Percentiles rank a stretch among this genome's conserved stretches.
These are phyloP conservation scores for Francoa sonchifolia DNA, from an alignment of 441 rosid species.

Conservation along the genomic window DNA sequence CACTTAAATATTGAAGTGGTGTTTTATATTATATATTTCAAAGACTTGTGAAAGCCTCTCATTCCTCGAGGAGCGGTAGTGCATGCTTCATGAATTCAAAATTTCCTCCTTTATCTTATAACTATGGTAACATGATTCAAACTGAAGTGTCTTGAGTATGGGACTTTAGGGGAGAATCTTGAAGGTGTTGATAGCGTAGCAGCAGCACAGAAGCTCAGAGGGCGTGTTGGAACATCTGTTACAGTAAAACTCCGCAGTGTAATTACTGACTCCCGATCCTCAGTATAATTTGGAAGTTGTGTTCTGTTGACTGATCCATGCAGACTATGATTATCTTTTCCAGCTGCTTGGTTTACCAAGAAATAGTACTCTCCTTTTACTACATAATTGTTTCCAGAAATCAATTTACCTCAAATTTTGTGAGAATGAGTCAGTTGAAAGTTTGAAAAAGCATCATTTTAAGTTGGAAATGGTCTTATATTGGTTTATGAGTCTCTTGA, in stretches of 20 bases:
- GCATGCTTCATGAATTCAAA: not conserved
- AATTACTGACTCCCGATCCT: conserved; percentile 14
- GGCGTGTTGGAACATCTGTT: conserved; percentile 68
- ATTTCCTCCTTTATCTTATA: not conserved
- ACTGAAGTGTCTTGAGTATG: conserved; percentile 1
- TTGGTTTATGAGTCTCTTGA: no score
- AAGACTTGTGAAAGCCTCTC: no score
- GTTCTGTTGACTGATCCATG: not conserved
- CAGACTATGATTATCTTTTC: not conserved
- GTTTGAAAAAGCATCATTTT: no score
- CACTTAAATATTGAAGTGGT: no score
- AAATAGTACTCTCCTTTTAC: no score
- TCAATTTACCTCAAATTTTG: not conserved
- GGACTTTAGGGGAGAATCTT: conserved; percentile 48
- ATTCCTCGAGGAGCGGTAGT: not conserved
- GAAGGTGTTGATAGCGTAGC: conserved; percentile 61
- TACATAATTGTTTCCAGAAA: no score
- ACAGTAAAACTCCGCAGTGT: conserved; percentile 60
- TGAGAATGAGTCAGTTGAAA: not conserved
- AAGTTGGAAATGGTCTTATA: no score
- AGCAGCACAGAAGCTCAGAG: conserved; percentile 83
- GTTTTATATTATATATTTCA: no score
- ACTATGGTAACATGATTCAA: not conserved
- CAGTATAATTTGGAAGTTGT: not conserved
- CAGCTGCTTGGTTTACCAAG: not conserved